These are phyloP conservation scores for Hermanozyma aechmeae DNA, from an alignment of 805 yeast species.

Conservation along the genomic window DNA sequence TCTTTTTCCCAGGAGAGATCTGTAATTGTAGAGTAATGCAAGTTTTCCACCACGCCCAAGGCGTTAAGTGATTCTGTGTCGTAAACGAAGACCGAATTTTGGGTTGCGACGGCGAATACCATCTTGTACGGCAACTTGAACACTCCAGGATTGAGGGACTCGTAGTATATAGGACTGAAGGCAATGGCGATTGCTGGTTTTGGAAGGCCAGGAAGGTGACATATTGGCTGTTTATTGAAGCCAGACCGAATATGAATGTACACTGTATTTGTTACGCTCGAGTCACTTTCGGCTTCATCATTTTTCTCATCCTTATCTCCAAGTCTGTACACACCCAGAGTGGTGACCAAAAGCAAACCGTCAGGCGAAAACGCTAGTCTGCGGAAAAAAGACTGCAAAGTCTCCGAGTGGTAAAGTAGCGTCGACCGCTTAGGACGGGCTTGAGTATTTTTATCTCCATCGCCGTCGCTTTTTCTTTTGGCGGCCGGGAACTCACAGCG, in stretches of 20 bases:
- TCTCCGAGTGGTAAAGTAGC: slow-evolving; percentile 68
- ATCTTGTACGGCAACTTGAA: slow-evolving; percentile 66
- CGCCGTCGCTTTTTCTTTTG: too few relatives aligned
- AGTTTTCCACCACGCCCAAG: slow-evolving; percentile 61
- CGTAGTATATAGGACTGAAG: slow-evolving; percentile 62
- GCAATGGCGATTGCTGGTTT: slow-evolving; percentile 80
- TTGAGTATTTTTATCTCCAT: too few relatives aligned
- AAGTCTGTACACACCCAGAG: slow-evolving; percentile 50
- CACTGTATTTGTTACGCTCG: slow-evolving; percentile 57
- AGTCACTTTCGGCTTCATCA: slow-evolving; percentile 12
- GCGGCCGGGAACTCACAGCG: too few relatives aligned
- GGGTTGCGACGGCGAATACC: slow-evolving; percentile 89
- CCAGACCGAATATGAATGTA: slow-evolving; percentile 71
- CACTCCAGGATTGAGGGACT: too few relatives aligned
- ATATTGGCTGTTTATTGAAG: slow-evolving; percentile 59
- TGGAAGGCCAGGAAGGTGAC: slow-evolving; percentile 67
- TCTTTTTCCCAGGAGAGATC: slow-evolving; percentile 80
- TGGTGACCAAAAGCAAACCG: slow-evolving; percentile 71
- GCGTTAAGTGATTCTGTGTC: slow-evolving; percentile 69
- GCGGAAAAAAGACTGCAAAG: slow-evolving; percentile 84
- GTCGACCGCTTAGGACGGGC: slow-evolving; percentile 1
- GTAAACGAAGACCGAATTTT: slow-evolving; percentile 71
- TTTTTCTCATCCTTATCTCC: slow-evolving; percentile 2
- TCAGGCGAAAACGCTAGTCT: slow-evolving; percentile 84
- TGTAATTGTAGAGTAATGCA: slow-evolving; percentile 84